Percentiles rank a stretch among this genome's conserved stretches.
phyloP scores from a whole-genome alignment of 306 rosid species.

The Prunus persica region DNA sequence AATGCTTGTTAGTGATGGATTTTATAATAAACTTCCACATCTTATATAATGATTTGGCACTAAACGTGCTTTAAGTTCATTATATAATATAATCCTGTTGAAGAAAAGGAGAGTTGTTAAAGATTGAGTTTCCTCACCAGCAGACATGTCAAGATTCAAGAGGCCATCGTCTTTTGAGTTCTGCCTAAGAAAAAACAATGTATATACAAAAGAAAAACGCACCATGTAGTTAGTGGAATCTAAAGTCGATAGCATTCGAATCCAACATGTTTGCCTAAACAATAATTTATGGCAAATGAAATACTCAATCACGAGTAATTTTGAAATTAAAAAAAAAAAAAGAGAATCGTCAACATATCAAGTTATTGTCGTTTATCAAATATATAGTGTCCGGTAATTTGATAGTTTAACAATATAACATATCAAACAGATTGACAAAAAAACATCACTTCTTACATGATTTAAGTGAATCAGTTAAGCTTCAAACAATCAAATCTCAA shows the following conservation, averaged over 20 bases:
- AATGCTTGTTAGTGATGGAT: no score
- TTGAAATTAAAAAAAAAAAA: no score
- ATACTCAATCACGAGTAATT: neutral
- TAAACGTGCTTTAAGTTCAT: no score
- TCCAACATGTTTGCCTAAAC: neutral
- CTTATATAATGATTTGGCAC: no score
- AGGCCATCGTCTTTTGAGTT: neutral
- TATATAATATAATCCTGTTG: no score
- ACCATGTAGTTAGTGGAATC: neutral
- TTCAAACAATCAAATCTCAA: neutral
- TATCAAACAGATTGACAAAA: neutral
- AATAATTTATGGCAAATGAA: neutral
- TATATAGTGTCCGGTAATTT: neutral
- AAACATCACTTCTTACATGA: neutral
- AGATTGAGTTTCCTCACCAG: no score
- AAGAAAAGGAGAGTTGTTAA: no score
- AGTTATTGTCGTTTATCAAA: no score
- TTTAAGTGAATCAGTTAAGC: neutral
- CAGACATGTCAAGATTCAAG: neutral
- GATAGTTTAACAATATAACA: neutral
- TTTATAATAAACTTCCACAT: no score
- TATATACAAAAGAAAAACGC: neutral
- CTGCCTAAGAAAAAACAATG: neutral
- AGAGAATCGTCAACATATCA: no score
- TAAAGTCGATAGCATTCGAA: neutral